These are phyloP conservation scores for Boletus tylopilopsis DNA, from an alignment of 768 basidiomycete genomes.

Conservation along the genomic window DNA sequence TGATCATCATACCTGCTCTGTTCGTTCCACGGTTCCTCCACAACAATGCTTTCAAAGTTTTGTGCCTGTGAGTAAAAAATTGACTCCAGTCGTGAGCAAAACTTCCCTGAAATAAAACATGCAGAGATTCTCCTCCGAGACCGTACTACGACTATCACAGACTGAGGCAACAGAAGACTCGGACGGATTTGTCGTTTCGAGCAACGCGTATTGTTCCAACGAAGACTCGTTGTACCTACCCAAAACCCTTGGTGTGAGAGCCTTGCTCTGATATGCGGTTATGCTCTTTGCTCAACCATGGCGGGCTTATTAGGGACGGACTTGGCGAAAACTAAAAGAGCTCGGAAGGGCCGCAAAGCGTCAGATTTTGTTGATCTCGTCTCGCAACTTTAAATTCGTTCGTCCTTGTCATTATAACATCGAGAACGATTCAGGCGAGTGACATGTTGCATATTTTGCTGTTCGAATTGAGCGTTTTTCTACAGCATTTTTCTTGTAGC, in stretches of 20 bases:
- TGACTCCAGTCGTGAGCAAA: neutral
- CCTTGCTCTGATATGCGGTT: neutral
- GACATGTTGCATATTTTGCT: neutral
- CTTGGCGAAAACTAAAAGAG: conserved; percentile 14
- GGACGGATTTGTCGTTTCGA: neutral
- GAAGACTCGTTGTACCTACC: conserved; percentile 8
- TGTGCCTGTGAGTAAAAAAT: conserved; percentile 18
- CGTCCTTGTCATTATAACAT: conserved; percentile 20
- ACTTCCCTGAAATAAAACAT: neutral
- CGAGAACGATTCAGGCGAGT: conserved; percentile 25
- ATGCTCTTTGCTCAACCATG: neutral
- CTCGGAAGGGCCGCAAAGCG: conserved; percentile 13
- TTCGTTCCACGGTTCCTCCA: neutral
- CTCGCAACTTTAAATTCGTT: conserved; percentile 7
- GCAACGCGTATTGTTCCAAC: neutral
- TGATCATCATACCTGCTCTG: neutral
- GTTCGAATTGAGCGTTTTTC: neutral
- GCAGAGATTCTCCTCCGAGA: conserved; percentile 29
- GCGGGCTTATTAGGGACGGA: conserved; percentile 12
- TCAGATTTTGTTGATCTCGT: conserved; percentile 14
- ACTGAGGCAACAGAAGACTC: conserved; percentile 6
- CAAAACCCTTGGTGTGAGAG: conserved; percentile 15
- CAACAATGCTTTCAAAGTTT: conserved; percentile 26
- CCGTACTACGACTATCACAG: conserved; percentile 12
- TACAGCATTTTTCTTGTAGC: conserved; percentile 19